Base-by-base conservation (phyloP, 352 stramenopile species). In the Globisporangium okanoganense region DNA sequence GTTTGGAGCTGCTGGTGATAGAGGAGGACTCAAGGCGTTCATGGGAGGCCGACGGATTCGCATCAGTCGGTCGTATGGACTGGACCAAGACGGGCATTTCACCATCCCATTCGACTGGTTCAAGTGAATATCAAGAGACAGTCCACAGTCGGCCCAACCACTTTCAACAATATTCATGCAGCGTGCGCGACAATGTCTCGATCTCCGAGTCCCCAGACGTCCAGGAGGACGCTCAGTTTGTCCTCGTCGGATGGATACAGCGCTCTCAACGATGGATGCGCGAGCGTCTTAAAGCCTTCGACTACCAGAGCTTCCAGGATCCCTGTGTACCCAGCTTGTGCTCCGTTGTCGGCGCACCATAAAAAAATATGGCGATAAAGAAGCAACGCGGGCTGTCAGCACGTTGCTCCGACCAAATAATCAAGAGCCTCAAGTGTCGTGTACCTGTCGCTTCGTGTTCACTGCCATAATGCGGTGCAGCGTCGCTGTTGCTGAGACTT, bases 31-130 rank as follows among this genome's bases (percentile, higher is more conserved):
- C 33, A 45, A 29, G 13, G 16, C 9, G 45, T 80, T 70, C 44
- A 72, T 72, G 22, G 56, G 62, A 57, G 71, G 66, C 5, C 68
- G 60, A 2, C 61, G 58, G 16, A 55, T 84, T 2, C 65, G 71
- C 36, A 77, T 82, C 51, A 63, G 43, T 41, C 68, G 69, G 27
- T 66, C 58, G 12, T 84, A 70, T 47, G 75, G 75, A 25, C 41
- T 82, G 22, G 71, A 69, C 14, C 75, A 81, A 35, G 75, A 84
- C 45, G 73, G 73, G 29, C 22, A 71, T 24, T 82, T 76, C 65
- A 74, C 66, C 25, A 56, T 82, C n/a, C 73, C 73, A 20, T 60
- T 70, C 7, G 71, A 82, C 41, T 79, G 73, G 73, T 55, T 62
- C 41, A 50, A 59, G 29, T 78, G 31, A 41, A 25, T 35, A 54